Conservation (phyloP, 2,329 filamentous ascomycete species). For the Elsinoe australis region DNA sequence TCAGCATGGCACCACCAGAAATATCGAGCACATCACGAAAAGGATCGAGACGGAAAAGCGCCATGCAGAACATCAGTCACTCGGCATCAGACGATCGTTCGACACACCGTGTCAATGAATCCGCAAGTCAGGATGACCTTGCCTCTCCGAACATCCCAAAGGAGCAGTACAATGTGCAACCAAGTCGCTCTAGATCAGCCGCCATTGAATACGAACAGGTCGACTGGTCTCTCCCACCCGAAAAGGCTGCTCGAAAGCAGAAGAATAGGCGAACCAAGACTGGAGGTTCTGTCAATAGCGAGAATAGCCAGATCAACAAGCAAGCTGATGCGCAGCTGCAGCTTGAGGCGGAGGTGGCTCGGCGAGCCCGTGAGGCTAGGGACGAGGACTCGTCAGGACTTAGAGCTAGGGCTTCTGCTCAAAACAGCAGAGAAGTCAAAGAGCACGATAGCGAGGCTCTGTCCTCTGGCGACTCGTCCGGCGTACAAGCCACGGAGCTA, state of each 20-base stretch:
- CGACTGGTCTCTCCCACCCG: conserved; percentile 12
- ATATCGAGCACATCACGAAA: neutral
- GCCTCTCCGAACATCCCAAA: neutral
- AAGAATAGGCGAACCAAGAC: conserved; percentile 10
- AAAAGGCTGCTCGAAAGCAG: neutral
- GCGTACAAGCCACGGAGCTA: no score
- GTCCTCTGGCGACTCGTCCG: no score
- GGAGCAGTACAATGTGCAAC: conserved; percentile 7
- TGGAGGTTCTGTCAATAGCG: neutral
- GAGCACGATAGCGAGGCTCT: neutral
- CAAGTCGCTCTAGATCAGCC: conserved; percentile 9
- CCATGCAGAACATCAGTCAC: neutral
- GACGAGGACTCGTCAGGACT: conserved; percentile 13
- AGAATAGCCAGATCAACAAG: neutral
- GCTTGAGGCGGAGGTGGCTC: neutral
- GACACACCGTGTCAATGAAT: neutral
- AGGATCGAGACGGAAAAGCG: neutral
- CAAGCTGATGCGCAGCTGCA: neutral
- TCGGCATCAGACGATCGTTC: neutral
- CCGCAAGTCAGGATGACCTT: neutral
- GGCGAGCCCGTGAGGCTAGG: conserved; percentile 8
- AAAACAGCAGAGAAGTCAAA: neutral
- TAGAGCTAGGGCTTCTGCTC: neutral
- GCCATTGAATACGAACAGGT: neutral
- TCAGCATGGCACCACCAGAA: neutral